These are phyloP conservation scores for Prunella vulgaris DNA, from an alignment of 257 asterid genomes.

Conservation along the genomic window DNA sequence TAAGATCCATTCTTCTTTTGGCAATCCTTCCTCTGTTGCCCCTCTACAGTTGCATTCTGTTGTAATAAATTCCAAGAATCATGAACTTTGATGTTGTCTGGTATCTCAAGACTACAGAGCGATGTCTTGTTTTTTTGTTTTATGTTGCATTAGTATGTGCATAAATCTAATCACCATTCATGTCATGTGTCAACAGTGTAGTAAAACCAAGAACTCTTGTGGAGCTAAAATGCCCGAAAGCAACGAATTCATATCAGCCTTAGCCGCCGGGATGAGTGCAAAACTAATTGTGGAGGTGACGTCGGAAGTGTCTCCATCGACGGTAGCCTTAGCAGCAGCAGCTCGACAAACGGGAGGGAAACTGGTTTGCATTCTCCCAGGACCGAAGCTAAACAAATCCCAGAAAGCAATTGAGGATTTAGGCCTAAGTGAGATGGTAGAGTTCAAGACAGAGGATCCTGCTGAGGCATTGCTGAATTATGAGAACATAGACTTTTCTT, in stretches of 20 bases:
- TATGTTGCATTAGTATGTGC: neutral
- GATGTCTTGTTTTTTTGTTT: neutral
- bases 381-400: slow-evolving; percentile 32
- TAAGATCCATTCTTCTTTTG: neutral
- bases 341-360: slow-evolving; percentile 58
- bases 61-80: neutral
- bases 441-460: slow-evolving; percentile 60
- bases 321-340: slow-evolving; percentile 61
- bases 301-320: slow-evolving; percentile 45
- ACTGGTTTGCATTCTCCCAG: slow-evolving; percentile 52
- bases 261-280: slow-evolving; percentile 61
- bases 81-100: neutral
- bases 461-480: slow-evolving; percentile 34
- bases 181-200: slow-evolving; percentile 25
- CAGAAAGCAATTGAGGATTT: slow-evolving; percentile 45
- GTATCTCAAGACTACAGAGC: neutral
- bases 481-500: slow-evolving; percentile 58
- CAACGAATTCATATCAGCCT: slow-evolving; percentile 52
- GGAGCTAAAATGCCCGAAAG: slow-evolving; percentile 35
- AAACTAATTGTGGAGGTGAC: slow-evolving; percentile 57
- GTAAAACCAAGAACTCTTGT: slow-evolving; percentile 28
- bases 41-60: neutral
- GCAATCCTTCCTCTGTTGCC: neutral
- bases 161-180: neutral
- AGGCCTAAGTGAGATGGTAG: slow-evolving; percentile 51